Evolutionary conservation across 768 basidiomycete genomes (phyloP).

Genomic region (Tephrocybe sp.): DNA sequence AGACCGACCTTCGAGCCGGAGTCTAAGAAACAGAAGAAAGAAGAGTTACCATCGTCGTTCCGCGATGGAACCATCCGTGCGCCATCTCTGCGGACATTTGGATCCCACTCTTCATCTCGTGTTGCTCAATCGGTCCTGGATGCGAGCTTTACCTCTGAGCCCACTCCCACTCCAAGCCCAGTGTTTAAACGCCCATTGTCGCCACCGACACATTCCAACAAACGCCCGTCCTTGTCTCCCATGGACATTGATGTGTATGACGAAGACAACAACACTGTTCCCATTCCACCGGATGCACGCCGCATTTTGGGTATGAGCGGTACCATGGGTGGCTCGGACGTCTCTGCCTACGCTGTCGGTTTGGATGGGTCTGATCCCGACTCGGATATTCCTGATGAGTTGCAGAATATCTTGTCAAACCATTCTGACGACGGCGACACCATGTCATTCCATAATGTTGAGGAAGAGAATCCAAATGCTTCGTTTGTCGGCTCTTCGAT

Average conservation of each 20-base stretch:
- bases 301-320: constrained; percentile 63
- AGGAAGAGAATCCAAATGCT: constrained; percentile 35
- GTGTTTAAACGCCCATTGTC: constrained; percentile 35
- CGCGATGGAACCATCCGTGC: constrained; percentile 26
- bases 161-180: constrained; percentile 22
- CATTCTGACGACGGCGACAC: constrained; percentile 42
- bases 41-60: background rate
- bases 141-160: constrained; percentile 5
- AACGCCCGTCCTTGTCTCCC: constrained; percentile 20
- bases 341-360: constrained; percentile 42
- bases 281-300: constrained; percentile 50
- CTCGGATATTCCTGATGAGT: constrained; percentile 80
- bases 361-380: constrained; percentile 63
- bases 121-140: constrained; percentile 10
- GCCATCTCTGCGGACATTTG: constrained; percentile 41
- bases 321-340: constrained; percentile 64
- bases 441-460: constrained; percentile 24
- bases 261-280: constrained; percentile 22
- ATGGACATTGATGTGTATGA: constrained; percentile 13
- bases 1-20: constrained; percentile 21
- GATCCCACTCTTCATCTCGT: constrained; percentile 28
- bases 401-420: constrained; percentile 57
- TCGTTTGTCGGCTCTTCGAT: constrained; percentile 36
- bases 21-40: background rate
- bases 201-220: constrained; percentile 12